phyloP scores from a whole-genome alignment of 495 filamentous ascomycete genomes.

The Bacidia rubella region DNA sequence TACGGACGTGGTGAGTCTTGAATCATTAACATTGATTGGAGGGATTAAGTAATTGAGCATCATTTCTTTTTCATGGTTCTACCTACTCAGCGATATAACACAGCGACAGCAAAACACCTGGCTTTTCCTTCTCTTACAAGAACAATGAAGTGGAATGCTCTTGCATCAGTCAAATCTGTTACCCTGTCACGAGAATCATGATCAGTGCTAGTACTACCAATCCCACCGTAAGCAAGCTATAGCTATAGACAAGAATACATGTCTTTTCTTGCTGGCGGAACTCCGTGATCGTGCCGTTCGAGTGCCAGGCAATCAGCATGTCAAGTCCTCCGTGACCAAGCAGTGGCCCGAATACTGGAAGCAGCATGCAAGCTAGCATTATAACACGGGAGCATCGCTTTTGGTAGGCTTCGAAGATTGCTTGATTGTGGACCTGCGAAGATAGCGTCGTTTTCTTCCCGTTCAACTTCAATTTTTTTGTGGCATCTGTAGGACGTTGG shows the following conservation, averaged over 20 bases:
- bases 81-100: too few relatives aligned
- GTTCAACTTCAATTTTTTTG: background rate
- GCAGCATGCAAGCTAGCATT: background rate
- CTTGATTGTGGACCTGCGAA: background rate
- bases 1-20: too few relatives aligned
- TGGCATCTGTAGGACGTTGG: too few relatives aligned
- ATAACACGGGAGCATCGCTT: background rate
- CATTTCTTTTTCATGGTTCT: too few relatives aligned
- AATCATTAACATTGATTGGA: too few relatives aligned
- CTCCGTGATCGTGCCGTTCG: constrained; percentile 6
- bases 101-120: too few relatives aligned
- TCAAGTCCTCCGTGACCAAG: constrained; percentile 12
- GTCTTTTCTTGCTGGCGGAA: constrained; percentile 10
- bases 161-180: too few relatives aligned
- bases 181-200: constrained; percentile 5
- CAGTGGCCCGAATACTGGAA: constrained; percentile 2
- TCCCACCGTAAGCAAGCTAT: background rate
- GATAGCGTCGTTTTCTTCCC: background rate
- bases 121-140: too few relatives aligned
- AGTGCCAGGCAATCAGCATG: constrained; percentile 7
- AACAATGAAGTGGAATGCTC: too few relatives aligned
- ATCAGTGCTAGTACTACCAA: constrained; percentile 1
- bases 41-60: too few relatives aligned
- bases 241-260: constrained; percentile 4
- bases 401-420: background rate